Conservation (phyloP, 2,329 filamentous ascomycete genomes). For the Coniella vitis region DNA sequence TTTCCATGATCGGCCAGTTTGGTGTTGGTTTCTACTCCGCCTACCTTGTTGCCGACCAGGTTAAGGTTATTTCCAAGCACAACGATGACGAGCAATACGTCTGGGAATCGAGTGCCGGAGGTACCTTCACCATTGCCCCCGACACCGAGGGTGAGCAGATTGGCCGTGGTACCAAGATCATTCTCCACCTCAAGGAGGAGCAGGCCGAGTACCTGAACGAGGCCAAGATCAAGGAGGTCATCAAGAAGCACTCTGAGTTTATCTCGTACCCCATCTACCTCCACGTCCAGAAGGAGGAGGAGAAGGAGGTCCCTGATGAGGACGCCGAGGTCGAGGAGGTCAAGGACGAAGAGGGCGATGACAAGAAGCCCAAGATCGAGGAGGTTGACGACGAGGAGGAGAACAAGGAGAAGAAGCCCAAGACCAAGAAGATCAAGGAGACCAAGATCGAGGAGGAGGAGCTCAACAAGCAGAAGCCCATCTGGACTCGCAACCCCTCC, state of each 20-base stretch:
- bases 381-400: conserved; percentile 85
- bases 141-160: conserved; percentile 89
- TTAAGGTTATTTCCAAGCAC: conserved; percentile 95
- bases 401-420: conserved; percentile 79
- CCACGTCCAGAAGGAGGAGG: conserved; percentile 97
- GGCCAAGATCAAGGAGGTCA: conserved; percentile 99
- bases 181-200: conserved; percentile 99
- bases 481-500: conserved; percentile 78
- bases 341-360: conserved; percentile 60
- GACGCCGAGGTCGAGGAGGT: conserved; percentile 65
- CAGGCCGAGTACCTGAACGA: conserved; percentile 98
- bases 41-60: conserved; percentile 96
- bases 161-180: conserved; percentile 93
- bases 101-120: conserved; percentile 96
- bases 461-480: conserved; percentile 88
- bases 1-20: conserved; percentile 99
- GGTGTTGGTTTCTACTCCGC: conserved; percentile 99
- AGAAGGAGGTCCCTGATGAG: conserved; percentile 98
- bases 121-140: conserved; percentile 87
- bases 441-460: conserved; percentile 98
- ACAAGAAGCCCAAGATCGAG: conserved; percentile 95
- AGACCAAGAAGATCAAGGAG: conserved; percentile 99
- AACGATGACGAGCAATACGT: conserved; percentile 99
- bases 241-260: conserved; percentile 99
- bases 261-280: conserved; percentile 99